These are phyloP conservation scores for Parafenestella ontariensis DNA, from an alignment of 2,329 filamentous ascomycete species.

Conservation along the genomic window DNA sequence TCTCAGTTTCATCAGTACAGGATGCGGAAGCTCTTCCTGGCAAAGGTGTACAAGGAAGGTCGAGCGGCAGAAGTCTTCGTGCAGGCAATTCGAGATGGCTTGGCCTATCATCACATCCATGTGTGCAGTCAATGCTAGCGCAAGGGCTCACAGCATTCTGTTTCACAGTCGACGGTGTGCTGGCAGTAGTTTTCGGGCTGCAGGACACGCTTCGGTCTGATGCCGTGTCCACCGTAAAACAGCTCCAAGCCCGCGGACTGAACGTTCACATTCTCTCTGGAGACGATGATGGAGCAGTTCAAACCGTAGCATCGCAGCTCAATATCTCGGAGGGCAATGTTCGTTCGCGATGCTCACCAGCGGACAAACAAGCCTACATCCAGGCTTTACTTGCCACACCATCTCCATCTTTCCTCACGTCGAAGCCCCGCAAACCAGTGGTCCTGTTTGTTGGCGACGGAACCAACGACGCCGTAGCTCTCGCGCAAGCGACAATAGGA, in stretches of 20 bases:
- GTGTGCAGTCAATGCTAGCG: constrained; percentile 43
- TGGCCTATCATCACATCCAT: constrained; percentile 51
- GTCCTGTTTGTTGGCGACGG: constrained; percentile 79
- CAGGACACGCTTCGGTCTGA: constrained; percentile 58
- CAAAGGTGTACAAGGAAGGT: constrained; percentile 53
- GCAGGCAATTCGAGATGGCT: constrained; percentile 61
- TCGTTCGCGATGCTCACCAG: constrained; percentile 58
- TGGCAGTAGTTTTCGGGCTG: constrained; percentile 60
- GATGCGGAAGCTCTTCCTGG: constrained; percentile 50
- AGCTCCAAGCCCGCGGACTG: constrained; percentile 58
- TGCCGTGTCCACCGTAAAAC: constrained; percentile 58
- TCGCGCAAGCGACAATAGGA: constrained; percentile 74
- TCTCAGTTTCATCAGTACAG: constrained; percentile 8
- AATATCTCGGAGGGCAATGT: constrained; percentile 50
- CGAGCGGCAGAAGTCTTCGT: constrained; percentile 40
- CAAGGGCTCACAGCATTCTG: constrained; percentile 54
- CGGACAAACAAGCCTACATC: constrained; percentile 63
- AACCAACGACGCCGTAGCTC: constrained; percentile 79
- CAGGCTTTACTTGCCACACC: constrained; percentile 27
- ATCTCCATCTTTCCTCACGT: background rate
- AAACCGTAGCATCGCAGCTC: constrained; percentile 50
- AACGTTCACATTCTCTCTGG: constrained; percentile 64
- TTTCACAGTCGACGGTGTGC: constrained; percentile 57
- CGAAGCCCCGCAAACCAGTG: constrained; percentile 28
- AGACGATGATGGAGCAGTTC: constrained; percentile 60